Base-by-base conservation (phyloP, 768 basidiomycete genomes). In the Trichaptum fuscoviolaceum region DNA sequence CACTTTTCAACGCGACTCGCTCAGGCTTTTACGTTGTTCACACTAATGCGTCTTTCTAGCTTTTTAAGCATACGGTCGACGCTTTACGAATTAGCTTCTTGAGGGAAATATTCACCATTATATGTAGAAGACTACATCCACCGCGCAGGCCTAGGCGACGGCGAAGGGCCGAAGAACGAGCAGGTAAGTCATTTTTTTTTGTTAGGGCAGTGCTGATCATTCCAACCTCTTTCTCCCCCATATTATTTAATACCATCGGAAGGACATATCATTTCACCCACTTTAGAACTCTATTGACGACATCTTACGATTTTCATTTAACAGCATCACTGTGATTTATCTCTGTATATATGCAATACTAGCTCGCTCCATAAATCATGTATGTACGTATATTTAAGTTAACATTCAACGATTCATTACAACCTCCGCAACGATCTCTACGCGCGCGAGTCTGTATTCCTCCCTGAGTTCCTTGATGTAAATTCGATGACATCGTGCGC, bases 101-200 rank as follows among this genome's bases (percentile, higher is more conserved):
- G n/a, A n/a, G n/a, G n/a, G n/a, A n/a, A n/a, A n/a, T n/a, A n/a
- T n/a, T n/a, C n/a, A n/a, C n/a, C n/a, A n/a, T n/a, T n/a, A n/a
- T n/a, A n/a, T n/a, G n/a, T n/a, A n/a, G n/a, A n/a, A n/a, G 93
- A 93, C 27, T 76, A 85, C 67, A 78, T 88, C 36, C 93, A 95
- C 73, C 80, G 86, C 61, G 94, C 93, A 17, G 81, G 95, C 74
- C 84, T 95, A 7, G 93, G 93, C 27, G 93, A 95, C 71, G 93
- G 93, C 0, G 85, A 89, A 64, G 87, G 87, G 2, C 83, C 82
- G 71, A 88, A 88, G 73, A 74, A 78, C 0, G 89, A 95, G 73
- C 83, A 87, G 85, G 91, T 90, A 73, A 57, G 85, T 80, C n/a
- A 30, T n/a, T n/a, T 60, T 60, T 36, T 64, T 7, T 23, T 25